phyloP scores from a whole-genome alignment of 1,284 basidiomycete genomes.

The Papiliotrema terrestris region DNA sequence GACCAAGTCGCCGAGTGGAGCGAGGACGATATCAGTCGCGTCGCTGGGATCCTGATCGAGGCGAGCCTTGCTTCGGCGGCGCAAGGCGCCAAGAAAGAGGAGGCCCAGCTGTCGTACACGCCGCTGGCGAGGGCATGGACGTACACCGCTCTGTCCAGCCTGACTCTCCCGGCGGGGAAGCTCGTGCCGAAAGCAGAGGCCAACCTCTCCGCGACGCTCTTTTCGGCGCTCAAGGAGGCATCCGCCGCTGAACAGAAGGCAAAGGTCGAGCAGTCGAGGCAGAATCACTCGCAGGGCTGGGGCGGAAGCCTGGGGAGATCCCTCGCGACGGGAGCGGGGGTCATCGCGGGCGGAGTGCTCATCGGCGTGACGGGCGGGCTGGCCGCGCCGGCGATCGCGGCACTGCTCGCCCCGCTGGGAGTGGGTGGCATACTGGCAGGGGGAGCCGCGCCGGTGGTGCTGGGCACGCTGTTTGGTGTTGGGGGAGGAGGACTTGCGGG shows the following conservation, averaged over 20 bases:
- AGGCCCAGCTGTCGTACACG: slow-evolving; percentile 37
- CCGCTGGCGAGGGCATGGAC: slow-evolving; percentile 45
- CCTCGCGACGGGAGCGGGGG: slow-evolving; percentile 52
- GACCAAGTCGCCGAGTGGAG: slow-evolving; percentile 30
- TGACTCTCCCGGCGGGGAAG: slow-evolving; percentile 35
- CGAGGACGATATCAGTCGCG: slow-evolving; percentile 20
- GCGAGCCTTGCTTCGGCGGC: slow-evolving; percentile 31
- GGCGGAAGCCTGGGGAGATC: slow-evolving; percentile 49
- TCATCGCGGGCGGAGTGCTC: slow-evolving; percentile 49
- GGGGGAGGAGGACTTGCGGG: slow-evolving; percentile 54
- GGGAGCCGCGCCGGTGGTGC: slow-evolving; percentile 51
- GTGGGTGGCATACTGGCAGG: slow-evolving; percentile 49
- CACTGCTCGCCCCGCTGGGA: slow-evolving; percentile 51
- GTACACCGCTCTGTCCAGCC: slow-evolving; percentile 36
- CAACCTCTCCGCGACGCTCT: slow-evolving; percentile 45
- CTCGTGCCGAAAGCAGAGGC: slow-evolving; percentile 46
- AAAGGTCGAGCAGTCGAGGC: slow-evolving; percentile 46
- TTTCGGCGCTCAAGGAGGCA: slow-evolving; percentile 42
- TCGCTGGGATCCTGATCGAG: slow-evolving; percentile 34
- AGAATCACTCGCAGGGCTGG: slow-evolving; percentile 50
- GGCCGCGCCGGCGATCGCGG: slow-evolving; percentile 54
- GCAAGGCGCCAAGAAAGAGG: slow-evolving; percentile 13
- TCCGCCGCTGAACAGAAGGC: slow-evolving; percentile 10
- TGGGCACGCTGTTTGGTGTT: slow-evolving; percentile 55
- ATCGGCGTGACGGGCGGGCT: slow-evolving; percentile 56